These are phyloP conservation scores for Amylostereum areolatum DNA, from an alignment of 1,284 basidiomycete species.

Conservation along the genomic window DNA sequence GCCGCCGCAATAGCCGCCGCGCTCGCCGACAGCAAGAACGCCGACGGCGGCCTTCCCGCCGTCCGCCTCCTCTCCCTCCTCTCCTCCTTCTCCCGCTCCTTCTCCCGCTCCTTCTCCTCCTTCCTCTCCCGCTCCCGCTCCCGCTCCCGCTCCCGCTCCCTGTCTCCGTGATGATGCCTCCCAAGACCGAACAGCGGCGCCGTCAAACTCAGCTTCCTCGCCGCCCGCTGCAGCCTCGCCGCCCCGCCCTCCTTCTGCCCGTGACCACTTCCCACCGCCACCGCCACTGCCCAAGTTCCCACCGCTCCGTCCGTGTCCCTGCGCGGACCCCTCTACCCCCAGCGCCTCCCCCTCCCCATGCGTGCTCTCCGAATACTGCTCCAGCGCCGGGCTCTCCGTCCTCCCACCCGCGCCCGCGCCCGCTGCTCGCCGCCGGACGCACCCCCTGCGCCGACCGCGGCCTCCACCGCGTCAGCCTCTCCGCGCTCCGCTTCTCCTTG, in stretches of 20 bases:
- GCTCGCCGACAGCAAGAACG: background rate
- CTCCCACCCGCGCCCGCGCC: background rate
- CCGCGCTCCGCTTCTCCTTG: slow-evolving; percentile 1
- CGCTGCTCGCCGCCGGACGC: background rate
- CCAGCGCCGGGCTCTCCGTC: background rate
- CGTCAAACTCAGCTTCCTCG: slow-evolving; percentile 64
- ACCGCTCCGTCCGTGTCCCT: background rate
- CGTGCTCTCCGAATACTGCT: background rate
- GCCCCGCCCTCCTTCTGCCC: background rate
- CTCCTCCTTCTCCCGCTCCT: slow-evolving; percentile 11
- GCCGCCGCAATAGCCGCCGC: slow-evolving; percentile 4
- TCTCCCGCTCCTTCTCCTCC: slow-evolving; percentile 16
- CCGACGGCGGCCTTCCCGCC: background rate
- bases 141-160: slow-evolving; percentile 5
- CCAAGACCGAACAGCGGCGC: slow-evolving; percentile 58
- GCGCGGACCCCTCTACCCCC: background rate
- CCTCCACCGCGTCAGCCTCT: background rate
- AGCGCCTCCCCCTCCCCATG: background rate
- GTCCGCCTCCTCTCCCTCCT: slow-evolving; percentile 3
- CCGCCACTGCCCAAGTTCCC: too few species aligned
- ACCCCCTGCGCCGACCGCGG: background rate
- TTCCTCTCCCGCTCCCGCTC: background rate
- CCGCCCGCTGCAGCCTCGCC: slow-evolving; percentile 34
- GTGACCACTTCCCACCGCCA: background rate
- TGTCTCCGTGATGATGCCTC: slow-evolving; percentile 35